Conservation (phyloP, 805 yeast species). For the Wickerhamomyces mucosus region DNA sequence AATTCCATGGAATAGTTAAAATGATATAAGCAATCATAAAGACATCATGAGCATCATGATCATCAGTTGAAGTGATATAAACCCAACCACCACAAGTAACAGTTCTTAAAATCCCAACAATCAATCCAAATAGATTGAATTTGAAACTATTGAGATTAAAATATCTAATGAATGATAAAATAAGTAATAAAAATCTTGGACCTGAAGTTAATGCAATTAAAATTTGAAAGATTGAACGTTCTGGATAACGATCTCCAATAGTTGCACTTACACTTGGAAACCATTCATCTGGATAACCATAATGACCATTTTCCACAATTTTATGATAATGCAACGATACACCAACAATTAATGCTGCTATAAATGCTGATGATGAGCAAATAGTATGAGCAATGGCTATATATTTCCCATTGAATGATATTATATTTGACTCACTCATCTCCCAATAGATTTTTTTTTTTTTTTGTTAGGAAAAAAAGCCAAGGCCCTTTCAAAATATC, state of each 20-base stretch:
- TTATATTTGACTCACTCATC: neutral
- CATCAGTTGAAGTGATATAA: constrained; percentile 92
- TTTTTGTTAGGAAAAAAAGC: too few species aligned
- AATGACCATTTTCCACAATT: constrained; percentile 79
- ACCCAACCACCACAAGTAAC: constrained; percentile 99
- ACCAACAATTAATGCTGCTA: constrained; percentile 68
- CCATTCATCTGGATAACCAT: constrained; percentile 96
- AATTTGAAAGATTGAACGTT: constrained; percentile 84
- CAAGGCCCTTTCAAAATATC: too few species aligned
- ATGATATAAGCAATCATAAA: constrained; percentile 90
- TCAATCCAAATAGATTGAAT: constrained; percentile 33
- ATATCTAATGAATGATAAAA: constrained; percentile 41
- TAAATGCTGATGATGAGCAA: constrained; percentile 66
- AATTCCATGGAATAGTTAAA: constrained; percentile 87
- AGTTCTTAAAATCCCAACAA: constrained; percentile 77
- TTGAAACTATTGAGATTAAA: constrained; percentile 22
- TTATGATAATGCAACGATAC: constrained; percentile 72
- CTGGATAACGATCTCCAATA: constrained; percentile 95
- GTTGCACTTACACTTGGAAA: constrained; percentile 96
- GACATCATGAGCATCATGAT: constrained; percentile 91
- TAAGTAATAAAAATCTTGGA: constrained; percentile 67
- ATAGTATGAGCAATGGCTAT: constrained; percentile 66
- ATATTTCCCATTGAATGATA: constrained; percentile 47
- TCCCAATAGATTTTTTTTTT: too few species aligned
- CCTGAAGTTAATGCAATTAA: constrained; percentile 90